Conservation (phyloP, 2,329 filamentous ascomycete genomes). For the Rutstroemia sp. region DNA sequence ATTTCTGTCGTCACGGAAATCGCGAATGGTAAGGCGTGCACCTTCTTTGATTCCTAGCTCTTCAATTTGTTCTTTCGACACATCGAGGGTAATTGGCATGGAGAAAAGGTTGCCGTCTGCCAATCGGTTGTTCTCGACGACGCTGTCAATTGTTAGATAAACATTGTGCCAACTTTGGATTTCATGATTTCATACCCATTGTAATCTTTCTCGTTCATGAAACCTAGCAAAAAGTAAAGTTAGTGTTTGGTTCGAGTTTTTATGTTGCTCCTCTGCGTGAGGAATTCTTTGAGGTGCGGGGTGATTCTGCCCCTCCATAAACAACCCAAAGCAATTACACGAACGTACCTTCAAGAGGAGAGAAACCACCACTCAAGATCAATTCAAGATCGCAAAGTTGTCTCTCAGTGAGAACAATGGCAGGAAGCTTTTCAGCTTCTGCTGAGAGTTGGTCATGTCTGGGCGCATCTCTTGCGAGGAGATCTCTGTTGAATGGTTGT, state of each 20-base stretch:
- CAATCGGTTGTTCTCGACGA: slow-evolving; percentile 82
- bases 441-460: slow-evolving; percentile 70
- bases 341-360: slow-evolving; percentile 77
- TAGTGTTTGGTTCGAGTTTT: slow-evolving; percentile 17
- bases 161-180: not conserved
- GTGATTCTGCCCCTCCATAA: slow-evolving; percentile 21
- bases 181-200: slow-evolving; percentile 57
- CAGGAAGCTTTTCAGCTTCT: slow-evolving; percentile 82
- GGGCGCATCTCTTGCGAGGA: slow-evolving; percentile 85
- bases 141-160: slow-evolving; percentile 46
- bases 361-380: slow-evolving; percentile 96
- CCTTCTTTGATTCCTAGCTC: slow-evolving; percentile 70
- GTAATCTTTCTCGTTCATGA: slow-evolving; percentile 97
- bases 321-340: slow-evolving; percentile 10
- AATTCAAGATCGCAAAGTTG: slow-evolving; percentile 97
- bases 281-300: slow-evolving; percentile 13
- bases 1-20: slow-evolving; percentile 94
- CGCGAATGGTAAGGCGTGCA: slow-evolving; percentile 77
- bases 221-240: slow-evolving; percentile 49
- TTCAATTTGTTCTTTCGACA: slow-evolving; percentile 68
- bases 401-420: slow-evolving; percentile 79
- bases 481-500: slow-evolving; percentile 45
- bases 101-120: slow-evolving; percentile 84
- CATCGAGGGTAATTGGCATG: slow-evolving; percentile 94
- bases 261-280: not conserved